These are phyloP conservation scores for Nothophaeocryptopus gaeumannii DNA, from an alignment of 2,329 filamentous ascomycete species.

Conservation along the genomic window DNA sequence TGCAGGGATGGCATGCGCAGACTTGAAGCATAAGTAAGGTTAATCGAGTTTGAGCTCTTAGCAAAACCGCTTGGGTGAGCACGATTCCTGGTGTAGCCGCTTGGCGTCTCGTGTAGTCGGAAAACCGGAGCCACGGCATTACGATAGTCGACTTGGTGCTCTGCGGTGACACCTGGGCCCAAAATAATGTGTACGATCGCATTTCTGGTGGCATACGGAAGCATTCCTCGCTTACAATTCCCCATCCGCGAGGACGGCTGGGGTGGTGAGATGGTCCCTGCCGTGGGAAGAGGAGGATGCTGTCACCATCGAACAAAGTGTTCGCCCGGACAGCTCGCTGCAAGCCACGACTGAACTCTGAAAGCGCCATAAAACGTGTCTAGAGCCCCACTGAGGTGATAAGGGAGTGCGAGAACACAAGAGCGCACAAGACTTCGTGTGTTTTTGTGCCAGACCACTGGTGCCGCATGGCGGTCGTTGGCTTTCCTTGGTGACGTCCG, in stretches of 20 bases:
- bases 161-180: neutral
- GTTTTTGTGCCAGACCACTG: slow-evolving; percentile 2
- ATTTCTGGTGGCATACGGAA: neutral
- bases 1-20: neutral
- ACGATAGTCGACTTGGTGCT: slow-evolving; percentile 1
- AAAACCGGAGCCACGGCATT: slow-evolving; percentile 4
- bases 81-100: slow-evolving; percentile 7
- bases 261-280: slow-evolving; percentile 7
- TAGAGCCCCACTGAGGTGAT: slow-evolving; percentile 2
- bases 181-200: neutral
- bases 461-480: slow-evolving; percentile 10
- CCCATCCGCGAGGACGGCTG: slow-evolving; percentile 1
- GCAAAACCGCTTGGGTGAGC: neutral
- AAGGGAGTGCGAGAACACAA: slow-evolving; percentile 12
- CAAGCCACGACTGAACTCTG: slow-evolving; percentile 12
- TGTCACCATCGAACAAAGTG: slow-evolving; percentile 5
- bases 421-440: slow-evolving; percentile 20
- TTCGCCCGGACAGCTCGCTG: slow-evolving; percentile 11
- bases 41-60: slow-evolving; percentile 6
- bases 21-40: slow-evolving; percentile 6
- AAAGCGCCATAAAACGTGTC: slow-evolving; percentile 20
- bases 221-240: slow-evolving; percentile 4
- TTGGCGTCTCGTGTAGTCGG: neutral
- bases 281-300: slow-evolving; percentile 6
- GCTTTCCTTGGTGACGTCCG: slow-evolving; percentile 10